Evolutionary conservation across 2,329 filamentous ascomycete genomes (phyloP).

Genomic region (Fonsecaea pugnacius): DNA sequence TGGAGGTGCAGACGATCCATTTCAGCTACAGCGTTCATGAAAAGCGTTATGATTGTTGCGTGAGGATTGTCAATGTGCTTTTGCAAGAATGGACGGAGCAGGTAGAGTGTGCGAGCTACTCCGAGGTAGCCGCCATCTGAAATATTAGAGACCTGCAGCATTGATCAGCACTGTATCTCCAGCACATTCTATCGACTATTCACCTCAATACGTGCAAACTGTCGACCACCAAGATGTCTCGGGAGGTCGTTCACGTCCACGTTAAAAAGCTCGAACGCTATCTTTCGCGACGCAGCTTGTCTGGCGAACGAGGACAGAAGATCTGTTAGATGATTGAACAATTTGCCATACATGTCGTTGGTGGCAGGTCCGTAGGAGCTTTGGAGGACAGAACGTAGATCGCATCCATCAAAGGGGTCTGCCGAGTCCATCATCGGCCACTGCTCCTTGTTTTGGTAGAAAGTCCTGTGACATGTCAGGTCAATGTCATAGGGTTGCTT

Average conservation of each 20-base stretch:
- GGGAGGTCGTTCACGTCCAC: background rate
- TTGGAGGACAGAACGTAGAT: background rate
- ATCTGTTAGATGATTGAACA: background rate
- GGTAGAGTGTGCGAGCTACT: background rate
- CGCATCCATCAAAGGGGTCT: background rate
- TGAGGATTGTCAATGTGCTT: background rate
- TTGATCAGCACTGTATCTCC: background rate
- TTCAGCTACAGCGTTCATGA: background rate
- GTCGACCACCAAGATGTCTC: background rate
- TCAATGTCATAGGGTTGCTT: background rate
- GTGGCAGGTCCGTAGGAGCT: background rate
- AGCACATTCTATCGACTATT: background rate
- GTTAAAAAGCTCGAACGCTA: background rate
- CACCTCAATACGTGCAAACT: background rate
- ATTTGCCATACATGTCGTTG: background rate
- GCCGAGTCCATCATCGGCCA: background rate
- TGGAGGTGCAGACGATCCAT: too few species aligned
- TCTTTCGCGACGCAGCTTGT: background rate
- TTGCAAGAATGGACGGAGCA: background rate
- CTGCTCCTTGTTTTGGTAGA: background rate
- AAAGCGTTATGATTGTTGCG: background rate
- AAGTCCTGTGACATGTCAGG: background rate
- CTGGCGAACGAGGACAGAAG: background rate
- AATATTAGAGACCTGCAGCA: background rate
- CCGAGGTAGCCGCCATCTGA: background rate